Base-by-base conservation (phyloP, 202 grass and related monocot species). In the Digitaria exilis region DNA sequence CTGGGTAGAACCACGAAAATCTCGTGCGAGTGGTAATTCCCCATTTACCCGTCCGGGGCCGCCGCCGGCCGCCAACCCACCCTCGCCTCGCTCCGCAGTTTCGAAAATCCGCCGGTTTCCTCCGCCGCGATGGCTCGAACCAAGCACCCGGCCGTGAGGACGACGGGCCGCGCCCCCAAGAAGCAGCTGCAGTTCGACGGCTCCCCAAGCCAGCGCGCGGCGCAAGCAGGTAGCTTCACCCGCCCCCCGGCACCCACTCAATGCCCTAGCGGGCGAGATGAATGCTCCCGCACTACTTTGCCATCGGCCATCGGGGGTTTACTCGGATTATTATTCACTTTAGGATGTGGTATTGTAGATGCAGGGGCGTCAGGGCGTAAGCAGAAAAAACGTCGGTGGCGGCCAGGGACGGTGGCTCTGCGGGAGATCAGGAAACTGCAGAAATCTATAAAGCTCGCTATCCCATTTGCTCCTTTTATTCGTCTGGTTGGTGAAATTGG, bases 401-500 rank as follows among this genome's bases (percentile, higher is more conserved):
- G 81, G 66, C 78, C 90, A 12, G 96, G 96, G 46, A 93, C 89
- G 2, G 88, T 92, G 28, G 96, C 96, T 0, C 84, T 95, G 37
- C 86, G 77, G 19, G 85, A 98, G 86, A 98, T 98, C 11, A 88
- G 89, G 50, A 87, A 34, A 60, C 72, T 65, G 19, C 96, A 98
- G 87, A 95, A 84, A 34, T 80, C 89, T 26, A 69, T 48, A 24
- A 60, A 89, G 3, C 65, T 81, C 19, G 76, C 92, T 9, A 88
- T 98, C 81, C 92, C 93, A 0, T 86, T 79, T 39, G 91, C 87
- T 0, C 83, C 96, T 0, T 95, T 98, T 49, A 48, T 57, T 1
- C 86, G 96, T 71, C 66, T 93, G 77, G 96, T 98, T 57, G 54
- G 87, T 86, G n/a, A n/a, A n/a, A n/a, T n/a, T n/a, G n/a, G n/a